Evolutionary conservation across 1,284 basidiomycete species (phyloP).

Genomic region (Erythrobasidium hasegawianum): DNA sequence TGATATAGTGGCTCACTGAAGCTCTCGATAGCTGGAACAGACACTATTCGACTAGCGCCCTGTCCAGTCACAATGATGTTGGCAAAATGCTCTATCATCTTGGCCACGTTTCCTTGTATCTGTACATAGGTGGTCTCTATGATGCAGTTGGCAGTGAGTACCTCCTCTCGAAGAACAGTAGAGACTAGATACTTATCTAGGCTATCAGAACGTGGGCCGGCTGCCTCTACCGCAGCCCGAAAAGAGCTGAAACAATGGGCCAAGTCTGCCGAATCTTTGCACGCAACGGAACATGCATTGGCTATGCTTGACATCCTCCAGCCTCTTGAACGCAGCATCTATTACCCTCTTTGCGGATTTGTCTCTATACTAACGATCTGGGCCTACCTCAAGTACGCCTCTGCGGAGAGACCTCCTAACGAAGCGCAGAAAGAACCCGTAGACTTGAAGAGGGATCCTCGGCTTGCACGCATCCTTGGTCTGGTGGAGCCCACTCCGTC

Average conservation of each 20-base stretch:
- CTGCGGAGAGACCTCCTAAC: too few relatives aligned
- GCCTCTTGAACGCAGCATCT: slow-evolving; percentile 28
- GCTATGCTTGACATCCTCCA: slow-evolving; percentile 32
- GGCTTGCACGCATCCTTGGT: not conserved
- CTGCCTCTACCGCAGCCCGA: not conserved
- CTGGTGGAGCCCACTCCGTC: not conserved
- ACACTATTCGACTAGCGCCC: slow-evolving; percentile 33
- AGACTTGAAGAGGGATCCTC: not conserved
- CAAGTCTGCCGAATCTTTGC: not conserved
- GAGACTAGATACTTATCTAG: slow-evolving; percentile 21
- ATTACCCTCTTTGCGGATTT: slow-evolving; percentile 38
- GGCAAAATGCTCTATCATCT: slow-evolving; percentile 39
- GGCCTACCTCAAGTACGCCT: slow-evolving; percentile 36
- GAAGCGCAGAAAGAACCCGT: not conserved
- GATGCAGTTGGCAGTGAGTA: slow-evolving; percentile 40
- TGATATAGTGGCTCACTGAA: slow-evolving; percentile 40
- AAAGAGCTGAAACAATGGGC: not conserved
- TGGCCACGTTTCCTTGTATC: slow-evolving; percentile 38
- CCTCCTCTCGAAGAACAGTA: slow-evolving; percentile 21
- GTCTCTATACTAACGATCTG: slow-evolving; percentile 38
- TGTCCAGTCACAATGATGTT: slow-evolving; percentile 7
- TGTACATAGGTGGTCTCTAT: slow-evolving; percentile 39
- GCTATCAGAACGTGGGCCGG: not conserved
- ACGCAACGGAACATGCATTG: not conserved
- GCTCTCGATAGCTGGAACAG: slow-evolving; percentile 37